Evolutionary conservation across 2,329 filamentous ascomycete genomes (phyloP), one percentile per base, ranked within the genome.

Genomic region (Helotiales sp.): DNA sequence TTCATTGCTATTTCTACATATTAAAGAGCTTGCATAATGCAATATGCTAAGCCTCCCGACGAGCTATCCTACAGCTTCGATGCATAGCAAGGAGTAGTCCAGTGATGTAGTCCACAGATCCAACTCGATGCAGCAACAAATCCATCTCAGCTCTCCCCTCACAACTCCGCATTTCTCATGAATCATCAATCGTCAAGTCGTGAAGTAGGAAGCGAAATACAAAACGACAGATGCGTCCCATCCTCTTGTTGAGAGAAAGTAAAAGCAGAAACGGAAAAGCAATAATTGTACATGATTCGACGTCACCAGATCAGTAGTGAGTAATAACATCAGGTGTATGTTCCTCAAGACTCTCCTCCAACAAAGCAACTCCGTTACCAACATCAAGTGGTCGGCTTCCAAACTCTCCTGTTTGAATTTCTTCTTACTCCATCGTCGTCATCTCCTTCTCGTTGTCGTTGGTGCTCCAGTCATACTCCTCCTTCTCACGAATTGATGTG

Each of bases 301-400:
- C n/a, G n/a, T n/a, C n/a, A n/a, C n/a, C n/a, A 13, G 15, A 33
- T 64, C 44, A 69, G 33, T 58, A 60, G 38, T 68, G 64, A 7
- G 73, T 76, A 36, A 79, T 67, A 19, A 80, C 62, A 65, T 81
- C 79, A 2, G 78, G 71, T 29, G 76, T 67, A 17, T 78, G 76
- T 30, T 75, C 70, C 60, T 77, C 77, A 15, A 83, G 76, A 42
- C 77, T 80, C 67, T 85, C 82, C 66, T 86, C 82, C 2, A 79
- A 78, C 25, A 86, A 68, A 1, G 82, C 81, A 4, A 86, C 73
- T 1, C 82, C 83, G 15, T 78, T 75, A 3, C 75, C 72, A 1
- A 84, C 78, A 29, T 79, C 75, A 2, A 82, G 67, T 38, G 75
- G 73, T 24, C 76, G 73, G 33, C 73, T 70, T 4, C 72, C 72